Conservation (phyloP, 2,329 filamentous ascomycete genomes). For the Zymoseptoria ardabiliae region DNA sequence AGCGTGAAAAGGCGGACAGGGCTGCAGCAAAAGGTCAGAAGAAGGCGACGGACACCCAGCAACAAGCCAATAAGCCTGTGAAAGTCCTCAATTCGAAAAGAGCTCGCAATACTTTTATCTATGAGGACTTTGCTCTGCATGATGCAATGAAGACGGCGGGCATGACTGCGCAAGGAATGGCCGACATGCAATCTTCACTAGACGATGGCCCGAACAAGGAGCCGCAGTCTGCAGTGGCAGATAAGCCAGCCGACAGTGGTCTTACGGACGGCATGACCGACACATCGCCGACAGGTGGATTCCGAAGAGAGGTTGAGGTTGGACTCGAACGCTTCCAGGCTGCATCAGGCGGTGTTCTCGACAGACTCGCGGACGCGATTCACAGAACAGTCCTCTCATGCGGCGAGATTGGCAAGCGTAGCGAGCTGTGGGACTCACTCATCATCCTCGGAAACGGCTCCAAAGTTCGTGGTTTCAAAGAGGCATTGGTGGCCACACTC, state of each 20-base stretch:
- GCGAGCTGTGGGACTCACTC: constrained; percentile 83
- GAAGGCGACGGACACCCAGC: constrained; percentile 46
- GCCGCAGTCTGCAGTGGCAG: constrained; percentile 25
- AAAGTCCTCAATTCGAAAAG: constrained; percentile 67
- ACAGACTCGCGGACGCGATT: constrained; percentile 75
- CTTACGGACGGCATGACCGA: constrained; percentile 20
- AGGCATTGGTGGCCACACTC: constrained; percentile 75
- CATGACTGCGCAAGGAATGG: constrained; percentile 39
- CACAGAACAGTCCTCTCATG: constrained; percentile 77
- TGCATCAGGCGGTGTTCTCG: constrained; percentile 62
- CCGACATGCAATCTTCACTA: constrained; percentile 47
- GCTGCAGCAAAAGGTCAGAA: constrained; percentile 48
- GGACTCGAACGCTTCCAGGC: constrained; percentile 65
- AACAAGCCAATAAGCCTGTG: constrained; percentile 45
- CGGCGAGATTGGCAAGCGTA: constrained; percentile 75
- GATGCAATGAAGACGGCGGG: constrained; percentile 48
- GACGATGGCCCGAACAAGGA: constrained; percentile 39
- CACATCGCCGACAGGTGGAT: constrained; percentile 25
- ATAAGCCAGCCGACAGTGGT: constrained; percentile 30
- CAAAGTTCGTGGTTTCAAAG: constrained; percentile 68
- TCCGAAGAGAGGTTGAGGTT: constrained; percentile 61
- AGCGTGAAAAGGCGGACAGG: constrained; percentile 68
- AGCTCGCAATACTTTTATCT: constrained; percentile 62
- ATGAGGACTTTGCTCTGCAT: constrained; percentile 57
- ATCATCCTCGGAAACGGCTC: constrained; percentile 87